These are phyloP conservation scores for Schizochytrium sp. DNA, from an alignment of 108 stramenopile species.

Conservation along the genomic window DNA sequence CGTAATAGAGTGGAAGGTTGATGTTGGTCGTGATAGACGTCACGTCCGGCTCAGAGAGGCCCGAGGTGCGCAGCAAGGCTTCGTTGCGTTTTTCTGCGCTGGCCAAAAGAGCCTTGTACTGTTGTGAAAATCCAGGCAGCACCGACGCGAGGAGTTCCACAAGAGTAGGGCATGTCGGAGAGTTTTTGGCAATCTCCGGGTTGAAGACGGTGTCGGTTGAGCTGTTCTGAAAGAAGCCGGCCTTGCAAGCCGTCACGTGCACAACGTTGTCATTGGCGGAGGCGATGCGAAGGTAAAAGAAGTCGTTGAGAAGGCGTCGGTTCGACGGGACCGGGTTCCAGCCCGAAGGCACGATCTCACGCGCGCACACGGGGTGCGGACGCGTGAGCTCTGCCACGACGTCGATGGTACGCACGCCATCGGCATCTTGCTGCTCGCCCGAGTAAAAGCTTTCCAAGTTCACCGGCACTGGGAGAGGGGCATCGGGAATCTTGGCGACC, in stretches of 20 bases:
- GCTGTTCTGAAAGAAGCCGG: conserved; percentile 80
- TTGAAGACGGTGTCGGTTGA: conserved; percentile 58
- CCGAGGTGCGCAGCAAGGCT: background rate
- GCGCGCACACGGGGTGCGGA: background rate
- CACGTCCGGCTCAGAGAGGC: background rate
- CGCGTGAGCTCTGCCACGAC: background rate
- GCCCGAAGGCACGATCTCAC: conserved; percentile 56
- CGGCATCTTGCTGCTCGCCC: background rate
- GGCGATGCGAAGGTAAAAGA: conserved; percentile 77
- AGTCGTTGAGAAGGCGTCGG: conserved; percentile 74
- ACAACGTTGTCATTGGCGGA: conserved; percentile 48
- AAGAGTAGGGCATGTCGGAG: background rate
- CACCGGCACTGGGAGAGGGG: background rate
- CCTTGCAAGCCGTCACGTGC: conserved; percentile 67
- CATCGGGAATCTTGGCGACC: background rate
- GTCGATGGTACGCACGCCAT: background rate
- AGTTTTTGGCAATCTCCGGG: conserved; percentile 64
- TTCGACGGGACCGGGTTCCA: conserved; percentile 78
- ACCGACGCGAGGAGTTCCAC: background rate
- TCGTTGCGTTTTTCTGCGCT: background rate
- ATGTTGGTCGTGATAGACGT: background rate
- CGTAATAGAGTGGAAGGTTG: background rate
- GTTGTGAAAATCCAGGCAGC: background rate
- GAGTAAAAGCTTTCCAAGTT: background rate
- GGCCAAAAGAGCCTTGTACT: background rate